Evolutionary conservation across 441 rosid species (phyloP).

Genomic region (Croton setiger): DNA sequence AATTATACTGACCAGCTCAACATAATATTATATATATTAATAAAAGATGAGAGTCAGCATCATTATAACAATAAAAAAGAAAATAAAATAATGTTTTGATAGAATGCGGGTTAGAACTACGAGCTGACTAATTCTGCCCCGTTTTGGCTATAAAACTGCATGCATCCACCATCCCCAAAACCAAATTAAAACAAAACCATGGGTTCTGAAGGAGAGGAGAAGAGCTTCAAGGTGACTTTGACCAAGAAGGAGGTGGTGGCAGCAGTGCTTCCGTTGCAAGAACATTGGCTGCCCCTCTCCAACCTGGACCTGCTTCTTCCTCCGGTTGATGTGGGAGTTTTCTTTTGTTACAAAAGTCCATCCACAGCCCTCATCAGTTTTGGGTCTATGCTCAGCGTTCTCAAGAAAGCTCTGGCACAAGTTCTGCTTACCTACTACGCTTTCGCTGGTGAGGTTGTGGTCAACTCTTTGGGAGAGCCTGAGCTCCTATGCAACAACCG

Average conservation of each 20-base stretch:
- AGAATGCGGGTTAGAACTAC: too few species aligned
- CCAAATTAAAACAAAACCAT: neutral
- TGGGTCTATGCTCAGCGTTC: slow-evolving; percentile 35
- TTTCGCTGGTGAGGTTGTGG: slow-evolving; percentile 61
- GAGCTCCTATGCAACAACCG: slow-evolving; percentile 75
- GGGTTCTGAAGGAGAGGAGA: slow-evolving; percentile 5
- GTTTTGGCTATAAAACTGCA: too few species aligned
- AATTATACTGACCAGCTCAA: too few species aligned
- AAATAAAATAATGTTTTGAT: too few species aligned
- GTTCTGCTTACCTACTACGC: slow-evolving; percentile 62
- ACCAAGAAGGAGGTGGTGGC: slow-evolving; percentile 49
- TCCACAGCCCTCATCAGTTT: slow-evolving; percentile 9
- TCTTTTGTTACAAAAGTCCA: slow-evolving; percentile 51
- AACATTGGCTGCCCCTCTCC: slow-evolving; percentile 72
- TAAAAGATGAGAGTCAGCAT: too few species aligned
- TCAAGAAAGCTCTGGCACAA: slow-evolving; percentile 56
- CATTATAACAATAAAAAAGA: too few species aligned
- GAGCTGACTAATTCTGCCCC: too few species aligned
- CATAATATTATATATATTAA: too few species aligned
- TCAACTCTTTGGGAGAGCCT: slow-evolving; percentile 58
- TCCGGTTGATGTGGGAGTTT: slow-evolving; percentile 31
- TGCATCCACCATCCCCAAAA: neutral
- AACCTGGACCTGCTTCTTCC: slow-evolving; percentile 69
- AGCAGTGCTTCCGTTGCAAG: slow-evolving; percentile 52
- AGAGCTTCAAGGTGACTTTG: slow-evolving; percentile 34